These are phyloP conservation scores for Penicillium macrosclerotiorum DNA, from an alignment of 495 filamentous ascomycete genomes.

Conservation along the genomic window DNA sequence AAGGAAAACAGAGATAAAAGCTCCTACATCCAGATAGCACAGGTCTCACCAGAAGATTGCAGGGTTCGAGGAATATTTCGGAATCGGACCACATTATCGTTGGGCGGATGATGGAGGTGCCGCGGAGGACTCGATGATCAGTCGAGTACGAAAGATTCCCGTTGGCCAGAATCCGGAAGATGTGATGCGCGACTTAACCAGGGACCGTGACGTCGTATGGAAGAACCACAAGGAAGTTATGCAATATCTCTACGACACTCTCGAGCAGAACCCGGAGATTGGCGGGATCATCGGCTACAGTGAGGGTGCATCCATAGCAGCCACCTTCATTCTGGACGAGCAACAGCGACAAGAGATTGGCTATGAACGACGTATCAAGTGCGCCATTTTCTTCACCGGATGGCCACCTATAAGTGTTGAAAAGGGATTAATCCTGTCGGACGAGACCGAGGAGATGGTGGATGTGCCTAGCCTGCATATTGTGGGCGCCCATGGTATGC, in stretches of 20 bases:
- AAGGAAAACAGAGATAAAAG: not conserved
- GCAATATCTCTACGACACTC: slow-evolving; percentile 24
- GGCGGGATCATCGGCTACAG: slow-evolving; percentile 59
- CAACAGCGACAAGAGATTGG: slow-evolving; percentile 35
- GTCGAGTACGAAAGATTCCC: slow-evolving; percentile 49
- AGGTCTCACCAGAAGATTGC: not conserved
- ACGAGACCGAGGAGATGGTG: slow-evolving; percentile 47
- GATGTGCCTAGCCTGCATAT: slow-evolving; percentile 55
- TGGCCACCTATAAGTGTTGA: slow-evolving; percentile 51
- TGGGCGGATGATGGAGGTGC: slow-evolving; percentile 47
- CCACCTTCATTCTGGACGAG: slow-evolving; percentile 51
- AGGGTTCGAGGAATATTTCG: slow-evolving; percentile 54
- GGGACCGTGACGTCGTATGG: slow-evolving; percentile 21
- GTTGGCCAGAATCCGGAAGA: slow-evolving; percentile 47
- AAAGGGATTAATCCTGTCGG: slow-evolving; percentile 41
- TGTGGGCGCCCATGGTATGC: slow-evolving; percentile 49
- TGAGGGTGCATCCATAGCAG: slow-evolving; percentile 58
- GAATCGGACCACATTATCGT: slow-evolving; percentile 48
- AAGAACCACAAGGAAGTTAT: slow-evolving; percentile 22
- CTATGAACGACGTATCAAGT: slow-evolving; percentile 47
- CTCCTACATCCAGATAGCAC: too few relatives aligned
- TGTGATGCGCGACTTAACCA: slow-evolving; percentile 41
- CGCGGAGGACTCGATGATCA: slow-evolving; percentile 45
- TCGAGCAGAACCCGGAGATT: slow-evolving; percentile 26
- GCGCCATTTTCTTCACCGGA: slow-evolving; percentile 55